phyloP scores from a whole-genome alignment of 257 asterid species.

The Solanum megistacrolobum region DNA sequence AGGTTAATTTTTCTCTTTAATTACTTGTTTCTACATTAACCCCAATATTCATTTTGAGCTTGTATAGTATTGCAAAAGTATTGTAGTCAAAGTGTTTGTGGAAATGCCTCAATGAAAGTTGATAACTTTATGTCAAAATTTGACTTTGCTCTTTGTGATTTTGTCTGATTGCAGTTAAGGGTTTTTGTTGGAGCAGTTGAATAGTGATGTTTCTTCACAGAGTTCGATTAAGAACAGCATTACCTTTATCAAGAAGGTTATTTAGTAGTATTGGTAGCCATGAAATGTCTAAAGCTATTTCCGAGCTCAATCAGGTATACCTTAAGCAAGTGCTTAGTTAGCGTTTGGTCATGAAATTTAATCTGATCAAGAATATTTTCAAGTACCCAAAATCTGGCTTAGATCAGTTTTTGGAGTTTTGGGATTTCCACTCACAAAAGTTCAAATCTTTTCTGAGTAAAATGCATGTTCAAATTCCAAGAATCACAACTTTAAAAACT shows the following conservation, averaged over 20 bases:
- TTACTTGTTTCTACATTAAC: background rate
- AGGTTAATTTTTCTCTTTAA: background rate
- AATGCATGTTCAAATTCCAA: background rate
- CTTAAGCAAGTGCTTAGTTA: too few relatives aligned
- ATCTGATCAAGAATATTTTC: background rate
- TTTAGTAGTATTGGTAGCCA: slow-evolving; percentile 27
- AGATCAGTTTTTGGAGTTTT: background rate
- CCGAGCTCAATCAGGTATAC: slow-evolving; percentile 71
- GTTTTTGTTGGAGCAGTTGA: background rate
- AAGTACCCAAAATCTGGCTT: background rate
- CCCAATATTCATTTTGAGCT: background rate
- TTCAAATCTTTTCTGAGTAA: background rate
- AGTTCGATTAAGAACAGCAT: slow-evolving; percentile 11
- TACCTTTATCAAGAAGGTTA: slow-evolving; percentile 23
- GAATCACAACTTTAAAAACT: background rate
- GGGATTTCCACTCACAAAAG: background rate
- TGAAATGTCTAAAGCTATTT: slow-evolving; percentile 44
- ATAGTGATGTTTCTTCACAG: slow-evolving; percentile 38
- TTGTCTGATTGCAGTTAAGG: background rate
- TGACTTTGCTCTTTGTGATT: background rate
- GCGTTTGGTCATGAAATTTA: background rate
- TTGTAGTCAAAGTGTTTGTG: background rate
- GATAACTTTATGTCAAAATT: too few relatives aligned
- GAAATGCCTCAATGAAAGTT: background rate
- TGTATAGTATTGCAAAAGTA: background rate